Evolutionary conservation across 1,284 basidiomycete genomes (phyloP).

Genomic region (Cronartium ribicola): DNA sequence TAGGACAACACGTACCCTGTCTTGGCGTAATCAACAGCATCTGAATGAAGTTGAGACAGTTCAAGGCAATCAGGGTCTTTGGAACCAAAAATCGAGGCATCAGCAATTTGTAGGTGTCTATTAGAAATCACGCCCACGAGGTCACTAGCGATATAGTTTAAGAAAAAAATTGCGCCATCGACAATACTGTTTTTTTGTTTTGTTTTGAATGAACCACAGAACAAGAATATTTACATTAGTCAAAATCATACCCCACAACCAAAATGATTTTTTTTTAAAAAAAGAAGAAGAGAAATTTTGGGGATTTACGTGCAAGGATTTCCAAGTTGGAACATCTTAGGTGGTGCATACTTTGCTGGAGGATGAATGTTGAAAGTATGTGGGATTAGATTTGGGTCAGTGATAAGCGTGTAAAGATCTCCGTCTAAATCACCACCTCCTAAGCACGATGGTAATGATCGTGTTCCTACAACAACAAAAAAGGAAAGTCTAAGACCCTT

Average conservation of each 20-base stretch:
- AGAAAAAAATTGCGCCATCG: conserved; percentile 68
- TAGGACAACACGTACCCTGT: conserved; percentile 23
- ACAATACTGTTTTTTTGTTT: conserved; percentile 52
- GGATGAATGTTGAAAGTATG: conserved; percentile 49
- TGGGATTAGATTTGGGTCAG: conserved; percentile 56
- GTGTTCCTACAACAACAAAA: conserved; percentile 54
- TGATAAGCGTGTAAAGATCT: conserved; percentile 58
- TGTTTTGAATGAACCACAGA: too few species aligned
- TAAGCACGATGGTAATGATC: conserved; percentile 64
- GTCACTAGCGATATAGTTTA: conserved; percentile 66
- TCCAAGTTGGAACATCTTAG: conserved; percentile 56
- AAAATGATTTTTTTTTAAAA: not conserved
- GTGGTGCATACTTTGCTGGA: conserved; percentile 60
- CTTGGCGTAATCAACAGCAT: conserved; percentile 57
- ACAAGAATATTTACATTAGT: not conserved
- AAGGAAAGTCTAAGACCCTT: not conserved
- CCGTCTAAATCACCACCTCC: conserved; percentile 71
- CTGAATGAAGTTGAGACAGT: conserved; percentile 63
- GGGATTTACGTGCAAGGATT: conserved; percentile 56
- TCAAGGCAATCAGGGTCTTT: conserved; percentile 61
- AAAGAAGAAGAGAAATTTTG: not conserved
- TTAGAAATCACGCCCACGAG: conserved; percentile 56
- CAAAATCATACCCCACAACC: not conserved
- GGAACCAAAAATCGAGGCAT: conserved; percentile 58
- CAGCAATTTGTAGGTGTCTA: conserved; percentile 66